These are phyloP conservation scores for Breviolum minutum DNA, from an alignment of 73 alveolate species.

Conservation along the genomic window DNA sequence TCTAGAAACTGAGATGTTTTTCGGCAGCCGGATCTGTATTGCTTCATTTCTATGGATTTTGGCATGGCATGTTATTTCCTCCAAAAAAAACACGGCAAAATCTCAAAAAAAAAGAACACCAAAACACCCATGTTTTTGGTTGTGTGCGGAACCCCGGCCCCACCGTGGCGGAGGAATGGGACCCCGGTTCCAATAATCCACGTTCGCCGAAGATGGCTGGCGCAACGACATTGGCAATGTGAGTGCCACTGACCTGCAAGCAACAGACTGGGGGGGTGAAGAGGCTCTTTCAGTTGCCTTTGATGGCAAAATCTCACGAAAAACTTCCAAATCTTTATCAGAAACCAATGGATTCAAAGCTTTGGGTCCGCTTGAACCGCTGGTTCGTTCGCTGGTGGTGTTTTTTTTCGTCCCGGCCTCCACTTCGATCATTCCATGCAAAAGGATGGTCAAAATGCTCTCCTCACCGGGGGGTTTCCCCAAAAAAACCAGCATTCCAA, in stretches of 20 bases:
- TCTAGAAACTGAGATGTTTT: too few relatives aligned
- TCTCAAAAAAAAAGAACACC: neutral
- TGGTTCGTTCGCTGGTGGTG: too few relatives aligned
- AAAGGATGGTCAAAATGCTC: conserved; percentile 60
- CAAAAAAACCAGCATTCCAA: neutral
- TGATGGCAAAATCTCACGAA: too few relatives aligned
- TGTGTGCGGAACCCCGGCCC: neutral
- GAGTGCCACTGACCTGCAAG: conserved; percentile 57
- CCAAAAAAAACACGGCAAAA: too few relatives aligned
- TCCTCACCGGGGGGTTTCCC: conserved; percentile 9
- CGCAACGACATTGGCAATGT: conserved; percentile 85
- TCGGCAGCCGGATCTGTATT: too few relatives aligned
- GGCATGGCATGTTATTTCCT: too few relatives aligned
- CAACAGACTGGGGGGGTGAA: too few relatives aligned
- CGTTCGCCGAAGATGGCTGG: conserved; percentile 94
- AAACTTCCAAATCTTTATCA: too few relatives aligned
- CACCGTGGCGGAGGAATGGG: conserved; percentile 70
- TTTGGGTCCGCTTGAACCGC: too few relatives aligned
- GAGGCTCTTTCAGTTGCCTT: too few relatives aligned
- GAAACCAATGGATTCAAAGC: too few relatives aligned
- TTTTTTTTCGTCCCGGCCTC: conserved; percentile 27
- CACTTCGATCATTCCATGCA: conserved; percentile 81
- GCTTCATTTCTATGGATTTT: too few relatives aligned
- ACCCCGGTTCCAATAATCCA: conserved; percentile 87
- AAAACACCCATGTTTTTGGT: neutral